phyloP scores from a whole-genome alignment of 2,329 filamentous ascomycete genomes.

The Diaporthe australafricana region DNA sequence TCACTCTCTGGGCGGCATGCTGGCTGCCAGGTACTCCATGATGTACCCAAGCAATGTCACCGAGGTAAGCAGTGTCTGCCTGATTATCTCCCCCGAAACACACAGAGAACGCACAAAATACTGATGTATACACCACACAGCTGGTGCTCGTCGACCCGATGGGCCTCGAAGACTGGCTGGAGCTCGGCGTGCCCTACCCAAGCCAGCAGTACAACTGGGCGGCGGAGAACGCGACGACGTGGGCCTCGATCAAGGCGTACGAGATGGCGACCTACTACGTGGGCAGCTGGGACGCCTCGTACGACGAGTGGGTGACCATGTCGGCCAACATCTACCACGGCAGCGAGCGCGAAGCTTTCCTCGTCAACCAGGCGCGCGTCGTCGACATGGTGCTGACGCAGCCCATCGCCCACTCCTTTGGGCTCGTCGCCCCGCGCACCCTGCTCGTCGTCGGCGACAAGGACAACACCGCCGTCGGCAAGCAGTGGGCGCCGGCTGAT shows the following conservation, averaged over 20 bases:
- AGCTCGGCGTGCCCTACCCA: neutral
- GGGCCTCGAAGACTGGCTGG: slow-evolving; percentile 23
- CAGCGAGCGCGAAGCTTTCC: slow-evolving; percentile 13
- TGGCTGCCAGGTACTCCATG: slow-evolving; percentile 19
- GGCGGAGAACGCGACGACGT: slow-evolving; percentile 8
- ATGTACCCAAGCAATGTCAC: slow-evolving; percentile 21
- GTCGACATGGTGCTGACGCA: slow-evolving; percentile 27
- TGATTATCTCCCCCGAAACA: neutral
- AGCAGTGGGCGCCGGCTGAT: slow-evolving; percentile 9
- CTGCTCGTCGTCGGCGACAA: neutral
- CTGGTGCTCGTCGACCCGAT: slow-evolving; percentile 12
- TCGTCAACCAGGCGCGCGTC: slow-evolving; percentile 20
- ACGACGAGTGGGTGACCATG: slow-evolving; percentile 22
- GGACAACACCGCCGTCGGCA: slow-evolving; percentile 16
- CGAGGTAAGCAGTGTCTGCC: neutral
- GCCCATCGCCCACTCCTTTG: slow-evolving; percentile 18
- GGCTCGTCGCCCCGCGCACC: neutral
- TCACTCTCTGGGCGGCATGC: slow-evolving; percentile 24
- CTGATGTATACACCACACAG: neutral
- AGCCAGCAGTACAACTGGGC: slow-evolving; percentile 15
- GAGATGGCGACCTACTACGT: slow-evolving; percentile 19
- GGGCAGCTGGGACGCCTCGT: slow-evolving; percentile 14
- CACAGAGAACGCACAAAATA: too few relatives aligned
- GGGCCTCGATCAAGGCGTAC: slow-evolving; percentile 16
- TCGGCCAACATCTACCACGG: slow-evolving; percentile 24